Conservation (phyloP, 108 stramenopile genomes). For the Skeletonema grethae region DNA sequence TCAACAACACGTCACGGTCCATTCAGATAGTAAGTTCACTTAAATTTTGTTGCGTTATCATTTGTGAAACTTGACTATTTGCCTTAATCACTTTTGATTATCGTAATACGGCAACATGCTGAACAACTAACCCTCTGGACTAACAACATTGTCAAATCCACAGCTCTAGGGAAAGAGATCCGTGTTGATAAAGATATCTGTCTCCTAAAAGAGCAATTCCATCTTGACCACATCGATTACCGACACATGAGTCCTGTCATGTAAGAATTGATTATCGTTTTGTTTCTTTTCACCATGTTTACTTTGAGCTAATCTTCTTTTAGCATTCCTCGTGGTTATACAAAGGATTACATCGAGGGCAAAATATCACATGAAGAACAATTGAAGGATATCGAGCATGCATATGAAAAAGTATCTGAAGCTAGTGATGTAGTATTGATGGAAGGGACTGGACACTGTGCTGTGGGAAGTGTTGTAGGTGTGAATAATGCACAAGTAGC, state of each 20-base stretch:
- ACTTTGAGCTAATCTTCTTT: too few species aligned
- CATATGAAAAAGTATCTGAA: slow-evolving; percentile 59
- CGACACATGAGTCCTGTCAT: slow-evolving; percentile 93
- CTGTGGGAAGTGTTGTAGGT: slow-evolving; percentile 94
- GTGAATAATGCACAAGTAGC: slow-evolving; percentile 96
- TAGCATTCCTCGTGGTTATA: slow-evolving; percentile 90
- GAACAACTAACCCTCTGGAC: too few species aligned
- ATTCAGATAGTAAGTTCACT: slow-evolving; percentile 18
- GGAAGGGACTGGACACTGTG: slow-evolving; percentile 98
- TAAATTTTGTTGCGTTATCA: too few species aligned
- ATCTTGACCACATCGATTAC: slow-evolving; percentile 88
- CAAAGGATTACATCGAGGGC: slow-evolving; percentile 89
- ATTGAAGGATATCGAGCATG: slow-evolving; percentile 56
- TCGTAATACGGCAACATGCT: too few species aligned
- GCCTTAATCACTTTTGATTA: too few species aligned
- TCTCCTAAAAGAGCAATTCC: slow-evolving; percentile 87
- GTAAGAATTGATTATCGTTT: too few species aligned
- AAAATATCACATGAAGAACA: slow-evolving; percentile 71
- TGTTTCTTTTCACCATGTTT: too few species aligned
- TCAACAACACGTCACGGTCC: slow-evolving; percentile 81
- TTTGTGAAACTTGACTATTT: too few species aligned
- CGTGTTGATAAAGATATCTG: slow-evolving; percentile 94
- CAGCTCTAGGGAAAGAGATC: slow-evolving; percentile 56
- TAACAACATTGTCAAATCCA: too few species aligned
- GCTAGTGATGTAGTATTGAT: slow-evolving; percentile 73